Evolutionary conservation across 768 basidiomycete species (phyloP).

Genomic region (Suillus ampliporus): DNA sequence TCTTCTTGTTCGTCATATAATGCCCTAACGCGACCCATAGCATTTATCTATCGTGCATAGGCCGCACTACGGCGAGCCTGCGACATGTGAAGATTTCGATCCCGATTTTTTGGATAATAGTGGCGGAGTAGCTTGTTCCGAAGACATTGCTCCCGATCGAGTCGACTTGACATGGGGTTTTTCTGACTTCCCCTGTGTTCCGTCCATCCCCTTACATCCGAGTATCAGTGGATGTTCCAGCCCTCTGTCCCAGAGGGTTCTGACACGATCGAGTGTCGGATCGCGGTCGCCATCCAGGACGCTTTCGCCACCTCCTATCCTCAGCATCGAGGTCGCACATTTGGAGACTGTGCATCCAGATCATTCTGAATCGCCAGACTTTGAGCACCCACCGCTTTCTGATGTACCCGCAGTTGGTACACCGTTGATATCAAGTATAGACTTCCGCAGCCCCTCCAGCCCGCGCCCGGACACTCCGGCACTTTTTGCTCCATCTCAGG

Average conservation of each 20-base stretch:
- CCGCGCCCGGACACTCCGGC: constrained; percentile 31
- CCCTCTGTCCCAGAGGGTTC: constrained; percentile 31
- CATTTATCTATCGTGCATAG: no score
- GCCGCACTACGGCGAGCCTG: no score
- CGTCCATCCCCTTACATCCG: constrained; percentile 37
- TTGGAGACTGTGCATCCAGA: constrained; percentile 36
- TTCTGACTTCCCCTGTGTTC: constrained; percentile 30
- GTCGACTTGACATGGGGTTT: no score
- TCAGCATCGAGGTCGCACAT: constrained; percentile 32
- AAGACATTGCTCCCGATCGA: no score
- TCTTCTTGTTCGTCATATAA: no score
- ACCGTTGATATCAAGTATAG: constrained; percentile 24
- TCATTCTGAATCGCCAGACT: constrained; percentile 23
- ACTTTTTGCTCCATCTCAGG: constrained; percentile 27
- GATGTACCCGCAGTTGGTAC: constrained; percentile 36
- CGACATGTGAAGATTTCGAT: no score
- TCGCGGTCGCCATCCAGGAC: constrained; percentile 17
- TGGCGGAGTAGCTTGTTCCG: no score
- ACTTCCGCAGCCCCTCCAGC: constrained; percentile 33
- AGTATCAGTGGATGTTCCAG: constrained; percentile 38
- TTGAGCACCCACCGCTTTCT: constrained; percentile 38
- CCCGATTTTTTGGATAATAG: no score
- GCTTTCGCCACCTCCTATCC: constrained; percentile 16
- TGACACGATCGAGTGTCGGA: constrained; percentile 4
- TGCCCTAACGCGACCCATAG: no score